Percentiles rank a stretch among this genome's conserved stretches.
These are phyloP conservation scores for Guillardia theta DNA, from an alignment of 78 protist species.

Conservation along the genomic window DNA sequence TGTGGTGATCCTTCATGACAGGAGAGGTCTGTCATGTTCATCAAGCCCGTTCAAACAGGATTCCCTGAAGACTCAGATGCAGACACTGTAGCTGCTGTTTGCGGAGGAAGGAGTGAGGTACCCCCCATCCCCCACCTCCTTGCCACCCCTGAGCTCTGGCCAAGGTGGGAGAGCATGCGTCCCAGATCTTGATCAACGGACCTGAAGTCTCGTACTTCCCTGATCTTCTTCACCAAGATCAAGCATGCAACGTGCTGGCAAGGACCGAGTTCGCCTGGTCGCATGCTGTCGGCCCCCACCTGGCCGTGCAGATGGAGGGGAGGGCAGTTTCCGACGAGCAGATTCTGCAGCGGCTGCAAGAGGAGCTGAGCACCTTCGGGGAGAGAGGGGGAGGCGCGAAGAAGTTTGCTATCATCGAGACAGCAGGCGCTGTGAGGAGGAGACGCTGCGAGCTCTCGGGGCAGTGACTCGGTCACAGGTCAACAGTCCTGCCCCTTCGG, in stretches of 20 bases:
- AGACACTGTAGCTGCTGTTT: neutral
- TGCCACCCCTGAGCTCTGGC: too few species aligned
- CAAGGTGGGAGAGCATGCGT: neutral
- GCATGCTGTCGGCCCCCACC: slow-evolving; percentile 49
- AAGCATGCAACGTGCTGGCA: neutral
- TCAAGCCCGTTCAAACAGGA: slow-evolving; percentile 75
- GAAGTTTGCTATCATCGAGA: slow-evolving; percentile 34
- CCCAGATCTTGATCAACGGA: neutral
- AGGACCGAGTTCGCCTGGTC: slow-evolving; percentile 22
- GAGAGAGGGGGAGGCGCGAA: neutral
- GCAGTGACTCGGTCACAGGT: too few species aligned
- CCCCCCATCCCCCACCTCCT: too few species aligned
- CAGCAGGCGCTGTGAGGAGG: slow-evolving; percentile 66
- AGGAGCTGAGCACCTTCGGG: neutral
- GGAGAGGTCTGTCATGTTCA: neutral
- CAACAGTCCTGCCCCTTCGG: too few species aligned
- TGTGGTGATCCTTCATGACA: too few species aligned
- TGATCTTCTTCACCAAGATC: neutral
- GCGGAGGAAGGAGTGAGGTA: neutral
- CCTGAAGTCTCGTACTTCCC: neutral
- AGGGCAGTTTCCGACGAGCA: neutral
- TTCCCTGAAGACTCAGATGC: slow-evolving; percentile 47
- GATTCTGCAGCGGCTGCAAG: neutral
- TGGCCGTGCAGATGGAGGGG: slow-evolving; percentile 43
- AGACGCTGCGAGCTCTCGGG: neutral